phyloP scores from a whole-genome alignment of 2,329 filamentous ascomycete species.

The Coniochaeta sp. region DNA sequence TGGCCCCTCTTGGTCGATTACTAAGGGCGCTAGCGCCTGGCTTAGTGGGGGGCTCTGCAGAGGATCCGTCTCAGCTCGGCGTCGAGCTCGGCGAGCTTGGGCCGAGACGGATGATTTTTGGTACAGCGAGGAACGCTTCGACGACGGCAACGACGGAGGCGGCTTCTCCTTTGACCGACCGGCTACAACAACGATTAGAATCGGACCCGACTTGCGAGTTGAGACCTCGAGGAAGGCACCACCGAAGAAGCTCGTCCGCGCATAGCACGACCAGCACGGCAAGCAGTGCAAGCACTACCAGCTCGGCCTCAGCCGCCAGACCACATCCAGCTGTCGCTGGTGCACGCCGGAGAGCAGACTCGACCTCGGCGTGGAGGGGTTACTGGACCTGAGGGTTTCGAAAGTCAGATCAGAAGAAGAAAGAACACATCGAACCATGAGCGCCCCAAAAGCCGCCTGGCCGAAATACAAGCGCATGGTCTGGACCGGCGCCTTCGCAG shows the following conservation, averaged over 20 bases:
- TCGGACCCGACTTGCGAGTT: background rate
- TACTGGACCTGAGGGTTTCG: background rate
- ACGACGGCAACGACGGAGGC: background rate
- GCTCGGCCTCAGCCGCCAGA: background rate
- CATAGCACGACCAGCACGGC: background rate
- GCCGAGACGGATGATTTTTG: background rate
- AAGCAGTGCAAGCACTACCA: background rate
- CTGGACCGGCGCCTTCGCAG: constrained; percentile 17
- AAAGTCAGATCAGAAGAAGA: background rate
- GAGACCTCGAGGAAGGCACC: background rate
- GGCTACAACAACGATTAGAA: background rate
- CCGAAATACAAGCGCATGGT: constrained; percentile 14
- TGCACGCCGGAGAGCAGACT: background rate
- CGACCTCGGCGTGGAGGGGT: background rate
- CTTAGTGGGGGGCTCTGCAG: background rate
- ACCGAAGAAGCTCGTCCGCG: background rate
- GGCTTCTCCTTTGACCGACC: background rate
- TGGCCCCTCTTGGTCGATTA: constrained; percentile 21
- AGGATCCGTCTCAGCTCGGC: background rate
- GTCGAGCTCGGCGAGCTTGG: background rate
- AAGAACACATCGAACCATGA: background rate
- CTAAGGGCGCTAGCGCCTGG: constrained; percentile 19
- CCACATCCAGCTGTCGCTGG: background rate
- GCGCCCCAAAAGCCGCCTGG: background rate
- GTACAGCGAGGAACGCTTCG: background rate